Base-by-base conservation (phyloP, 2,329 filamentous ascomycete species). In the Aspergillus ochraceoroseus region DNA sequence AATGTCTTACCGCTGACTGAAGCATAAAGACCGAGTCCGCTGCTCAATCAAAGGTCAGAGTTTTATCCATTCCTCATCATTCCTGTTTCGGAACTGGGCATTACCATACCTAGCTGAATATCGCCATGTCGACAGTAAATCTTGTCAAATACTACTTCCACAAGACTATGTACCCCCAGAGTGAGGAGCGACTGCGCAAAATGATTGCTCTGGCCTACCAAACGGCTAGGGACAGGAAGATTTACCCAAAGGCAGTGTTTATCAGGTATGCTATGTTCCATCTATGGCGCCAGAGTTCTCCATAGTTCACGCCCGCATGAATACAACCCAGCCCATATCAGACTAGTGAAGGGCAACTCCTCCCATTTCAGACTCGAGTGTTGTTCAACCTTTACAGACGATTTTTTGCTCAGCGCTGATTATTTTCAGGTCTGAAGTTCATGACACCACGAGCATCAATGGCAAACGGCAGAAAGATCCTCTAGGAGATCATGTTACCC, bases 361-460 rank as follows among this genome's bases (percentile, higher is more conserved):
- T 28, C 26, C 26, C 7, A 28, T 28, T 28, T n/a, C n/a, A n/a
- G n/a, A n/a, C n/a, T n/a, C n/a, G n/a, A n/a, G n/a, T n/a, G n/a
- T n/a, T n/a, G n/a, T n/a, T n/a, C n/a, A n/a, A n/a, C n/a, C n/a
- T n/a, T n/a, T n/a, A 28, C 26, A 13, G 26, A 28, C 7, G 26
- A 28, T 28, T 13, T 3, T n/a, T 28, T 28, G 26, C 26, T 28
- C 26, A 28, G n/a, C 26, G 6, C 26, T 28, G 26, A 28, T 28
- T 26, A 38, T 38, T 28, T 44, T n/a, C 22, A 51, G 46, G 31
- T 47, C 46, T 26, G 48, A 43, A 32, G 36, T 47, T 26, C 48
- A 51, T 33, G 43, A 45, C 36, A 51, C 46, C 5, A 49, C 48
- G 3, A 48, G 40, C 36, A 45, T 51, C 43, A 49, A 51, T 38